Evolutionary conservation across 2,329 filamentous ascomycete genomes (phyloP).

Genomic region (Diaporthe batatas): DNA sequence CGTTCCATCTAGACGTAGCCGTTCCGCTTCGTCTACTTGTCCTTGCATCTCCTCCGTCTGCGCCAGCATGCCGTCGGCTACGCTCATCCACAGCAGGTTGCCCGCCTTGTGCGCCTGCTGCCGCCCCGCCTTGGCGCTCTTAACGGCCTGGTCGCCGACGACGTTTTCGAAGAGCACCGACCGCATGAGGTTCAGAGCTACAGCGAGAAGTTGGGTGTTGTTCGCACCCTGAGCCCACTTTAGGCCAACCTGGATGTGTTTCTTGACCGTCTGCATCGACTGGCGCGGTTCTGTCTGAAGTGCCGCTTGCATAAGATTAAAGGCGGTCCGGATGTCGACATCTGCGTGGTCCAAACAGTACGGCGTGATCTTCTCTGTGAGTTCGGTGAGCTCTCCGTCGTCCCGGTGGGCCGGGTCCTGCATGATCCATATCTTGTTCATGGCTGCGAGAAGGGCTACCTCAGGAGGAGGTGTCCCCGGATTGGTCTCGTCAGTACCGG

Average conservation of each 20-base stretch:
- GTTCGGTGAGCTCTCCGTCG: conserved; percentile 68
- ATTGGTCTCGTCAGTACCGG: conserved; percentile 54
- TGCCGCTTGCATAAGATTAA: conserved; percentile 80
- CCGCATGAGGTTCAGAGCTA: conserved; percentile 88
- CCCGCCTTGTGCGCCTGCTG: conserved; percentile 78
- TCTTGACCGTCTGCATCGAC: conserved; percentile 82
- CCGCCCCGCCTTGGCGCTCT: conserved; percentile 78
- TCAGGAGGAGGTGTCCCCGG: conserved; percentile 68
- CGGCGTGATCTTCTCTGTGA: conserved; percentile 76
- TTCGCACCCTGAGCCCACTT: conserved; percentile 75
- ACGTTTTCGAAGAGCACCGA: conserved; percentile 85
- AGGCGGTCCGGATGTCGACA: conserved; percentile 81
- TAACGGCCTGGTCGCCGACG: conserved; percentile 83
- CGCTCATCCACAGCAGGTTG: conserved; percentile 82
- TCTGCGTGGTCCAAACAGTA: conserved; percentile 79
- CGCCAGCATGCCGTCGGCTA: conserved; percentile 82
- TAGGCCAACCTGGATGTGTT: conserved; percentile 80
- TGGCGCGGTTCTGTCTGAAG: conserved; percentile 71
- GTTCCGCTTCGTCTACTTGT: conserved; percentile 53
- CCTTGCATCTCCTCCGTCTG: conserved; percentile 82
- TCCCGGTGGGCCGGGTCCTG: conserved; percentile 71
- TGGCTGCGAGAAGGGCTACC: conserved; percentile 73
- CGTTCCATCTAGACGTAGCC: conserved; percentile 36
- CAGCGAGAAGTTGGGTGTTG: conserved; percentile 85
- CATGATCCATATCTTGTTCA: conserved; percentile 81